These are phyloP conservation scores for Penicillium thymicola DNA, from an alignment of 2,329 filamentous ascomycete species.

Conservation along the genomic window DNA sequence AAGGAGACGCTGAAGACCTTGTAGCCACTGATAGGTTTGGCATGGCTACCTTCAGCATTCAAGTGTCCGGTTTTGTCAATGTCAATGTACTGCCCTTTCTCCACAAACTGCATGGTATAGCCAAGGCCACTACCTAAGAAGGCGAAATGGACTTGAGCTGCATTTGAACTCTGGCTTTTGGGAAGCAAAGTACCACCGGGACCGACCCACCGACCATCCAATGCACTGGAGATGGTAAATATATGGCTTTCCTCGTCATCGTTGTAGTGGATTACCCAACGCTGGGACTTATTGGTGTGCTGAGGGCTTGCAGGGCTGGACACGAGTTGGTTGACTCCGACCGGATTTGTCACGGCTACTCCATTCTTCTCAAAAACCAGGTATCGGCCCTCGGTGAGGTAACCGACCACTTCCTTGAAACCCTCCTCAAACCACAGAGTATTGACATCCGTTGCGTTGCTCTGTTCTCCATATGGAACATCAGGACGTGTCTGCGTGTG, in stretches of 20 bases:
- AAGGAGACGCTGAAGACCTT: constrained; percentile 36
- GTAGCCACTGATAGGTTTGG: constrained; percentile 18
- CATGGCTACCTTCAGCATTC: not conserved
- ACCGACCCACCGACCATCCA: constrained; percentile 42
- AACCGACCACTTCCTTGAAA: constrained; percentile 53
- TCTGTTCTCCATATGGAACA: constrained; percentile 49
- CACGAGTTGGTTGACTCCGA: constrained; percentile 13
- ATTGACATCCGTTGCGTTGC: constrained; percentile 32
- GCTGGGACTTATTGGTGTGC: constrained; percentile 45
- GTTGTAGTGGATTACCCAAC: constrained; percentile 51
- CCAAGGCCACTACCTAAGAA: constrained; percentile 38
- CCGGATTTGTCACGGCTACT: constrained; percentile 42
- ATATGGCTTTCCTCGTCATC: constrained; percentile 30
- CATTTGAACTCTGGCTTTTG: constrained; percentile 12
- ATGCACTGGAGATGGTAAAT: constrained; percentile 43
- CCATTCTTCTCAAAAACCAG: constrained; percentile 50
- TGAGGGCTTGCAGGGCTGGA: constrained; percentile 26
- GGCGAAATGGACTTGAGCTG: constrained; percentile 30
- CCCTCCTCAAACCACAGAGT: constrained; percentile 49
- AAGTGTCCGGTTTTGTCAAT: constrained; percentile 10
- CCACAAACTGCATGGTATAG: constrained; percentile 31
- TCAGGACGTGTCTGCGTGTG: constrained; percentile 41
- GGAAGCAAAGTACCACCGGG: constrained; percentile 20
- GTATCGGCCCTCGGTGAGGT: constrained; percentile 55
- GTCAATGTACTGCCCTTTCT: constrained; percentile 22